Conservation (phyloP, 495 filamentous ascomycete genomes). For the Neurospora sublineolata region DNA sequence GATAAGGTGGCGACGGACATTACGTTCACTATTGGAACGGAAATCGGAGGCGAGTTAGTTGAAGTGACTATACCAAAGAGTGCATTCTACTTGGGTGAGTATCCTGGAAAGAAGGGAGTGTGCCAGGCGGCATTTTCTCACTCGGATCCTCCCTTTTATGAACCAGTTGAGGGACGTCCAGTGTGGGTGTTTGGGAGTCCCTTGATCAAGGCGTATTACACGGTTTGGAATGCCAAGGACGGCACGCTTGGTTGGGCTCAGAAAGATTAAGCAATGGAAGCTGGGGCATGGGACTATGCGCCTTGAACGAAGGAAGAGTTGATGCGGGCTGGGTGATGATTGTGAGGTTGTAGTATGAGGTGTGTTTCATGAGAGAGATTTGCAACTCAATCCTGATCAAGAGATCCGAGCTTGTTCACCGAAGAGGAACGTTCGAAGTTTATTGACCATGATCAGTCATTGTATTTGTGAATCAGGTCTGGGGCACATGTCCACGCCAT, state of each 20-base stretch:
- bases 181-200: constrained; percentile 16
- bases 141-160: constrained; percentile 2
- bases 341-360: neutral
- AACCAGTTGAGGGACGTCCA: constrained; percentile 7
- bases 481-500: neutral
- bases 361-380: neutral
- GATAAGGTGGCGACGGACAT: constrained; percentile 8
- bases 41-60: neutral
- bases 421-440: neutral
- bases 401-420: neutral
- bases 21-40: constrained; percentile 8
- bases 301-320: neutral
- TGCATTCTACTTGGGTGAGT: constrained; percentile 16
- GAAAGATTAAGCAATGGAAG: neutral
- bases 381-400: neutral
- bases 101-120: constrained; percentile 9
- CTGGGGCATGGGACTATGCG: neutral
- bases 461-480: neutral
- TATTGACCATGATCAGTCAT: neutral
- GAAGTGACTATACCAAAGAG: constrained; percentile 10
- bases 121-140: constrained; percentile 15
- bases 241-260: neutral
- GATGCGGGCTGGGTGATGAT: neutral
- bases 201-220: constrained; percentile 15
- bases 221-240: constrained; percentile 12